Evolutionary conservation across 225 moss, liverwort and hornwort genomes (phyloP), one percentile per base, ranked within the genome.

Genomic region (Thuidium tamariscinum): DNA sequence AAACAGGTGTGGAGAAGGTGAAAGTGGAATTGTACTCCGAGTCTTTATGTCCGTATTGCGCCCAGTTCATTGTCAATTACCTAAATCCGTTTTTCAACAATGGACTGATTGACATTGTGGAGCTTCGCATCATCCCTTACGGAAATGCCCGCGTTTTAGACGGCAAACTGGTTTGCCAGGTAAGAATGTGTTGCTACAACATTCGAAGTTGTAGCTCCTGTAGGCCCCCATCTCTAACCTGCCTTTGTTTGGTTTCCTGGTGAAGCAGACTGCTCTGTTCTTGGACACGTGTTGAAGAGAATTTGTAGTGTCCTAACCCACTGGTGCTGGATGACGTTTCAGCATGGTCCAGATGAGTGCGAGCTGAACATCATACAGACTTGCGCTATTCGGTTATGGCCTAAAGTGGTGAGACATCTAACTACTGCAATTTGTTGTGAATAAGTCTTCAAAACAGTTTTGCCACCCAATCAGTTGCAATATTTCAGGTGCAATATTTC

Each of bases 21-120:
- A 92, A 92, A 82, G 92, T 99, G 60, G 96, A 99, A 79, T 91
- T 99, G 87, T 99, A 99, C 83, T 95, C 97, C 44, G 98, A 99
- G 88, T 84, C 98, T 25, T 83, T 99, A 36, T 99, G 98, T 83
- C 98, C 98, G 4, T 97, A 91, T 82, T 99, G 98, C 83, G 90
- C 94, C 21, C 89, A 94, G 83, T 99, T 99, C 87, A 86, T 97
- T 48, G 92, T 97, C 88, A 93, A 95, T 83, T 92, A 92, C 88
- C 89, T 99, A 44, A 93, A 94, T 86, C 93, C 96, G 41, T 92
- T 99, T 76, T 92, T 97, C 67, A 87, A 88, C 46, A 97, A 99
- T 61, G 98, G 97, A 14, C 80, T 97, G 74, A 97, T 97, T 88
- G 97, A 99, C 84, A 93, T 99, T 44, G 95, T 99, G 34, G 95